These are phyloP conservation scores for Yarrowia yakushimensis DNA, from an alignment of 805 yeast species.

Conservation along the genomic window DNA sequence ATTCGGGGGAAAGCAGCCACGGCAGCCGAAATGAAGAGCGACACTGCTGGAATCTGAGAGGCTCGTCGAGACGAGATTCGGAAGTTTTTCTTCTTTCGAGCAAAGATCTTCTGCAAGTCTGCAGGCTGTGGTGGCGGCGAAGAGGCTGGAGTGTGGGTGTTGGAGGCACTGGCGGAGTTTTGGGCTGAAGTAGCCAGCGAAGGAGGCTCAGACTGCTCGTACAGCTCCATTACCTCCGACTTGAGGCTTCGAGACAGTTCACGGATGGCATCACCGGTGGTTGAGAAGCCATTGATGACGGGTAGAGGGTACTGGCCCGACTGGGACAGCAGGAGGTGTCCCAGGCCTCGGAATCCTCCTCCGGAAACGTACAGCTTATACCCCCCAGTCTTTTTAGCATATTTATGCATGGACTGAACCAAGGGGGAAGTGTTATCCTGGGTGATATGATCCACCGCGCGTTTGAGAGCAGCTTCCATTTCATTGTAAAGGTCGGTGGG, in stretches of 20 bases:
- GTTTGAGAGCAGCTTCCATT: slow-evolving; percentile 49
- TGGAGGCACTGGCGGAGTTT: slow-evolving; percentile 34
- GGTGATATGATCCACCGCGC: slow-evolving; percentile 49
- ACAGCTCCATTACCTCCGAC: slow-evolving; percentile 39
- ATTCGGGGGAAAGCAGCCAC: slow-evolving; percentile 58
- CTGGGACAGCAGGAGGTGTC: slow-evolving; percentile 53
- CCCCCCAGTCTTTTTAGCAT: slow-evolving; percentile 56
- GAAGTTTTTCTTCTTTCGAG: slow-evolving; percentile 46
- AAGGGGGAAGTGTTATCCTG: slow-evolving; percentile 45
- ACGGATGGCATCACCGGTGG: slow-evolving; percentile 51
- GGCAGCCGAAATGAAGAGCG: slow-evolving; percentile 58
- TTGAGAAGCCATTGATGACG: slow-evolving; percentile 65
- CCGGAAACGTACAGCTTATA: slow-evolving; percentile 65
- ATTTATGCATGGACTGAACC: slow-evolving; percentile 40
- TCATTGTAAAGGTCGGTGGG: slow-evolving; percentile 50
- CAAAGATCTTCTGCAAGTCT: slow-evolving; percentile 21
- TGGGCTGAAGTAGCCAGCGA: slow-evolving; percentile 14
- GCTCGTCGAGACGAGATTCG: slow-evolving; percentile 64
- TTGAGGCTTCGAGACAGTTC: slow-evolving; percentile 36
- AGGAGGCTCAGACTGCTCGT: slow-evolving; percentile 19
- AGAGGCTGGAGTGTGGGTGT: slow-evolving; percentile 32
- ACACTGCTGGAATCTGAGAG: slow-evolving; percentile 66
- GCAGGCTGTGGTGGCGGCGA: slow-evolving; percentile 22
- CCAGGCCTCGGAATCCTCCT: slow-evolving; percentile 70
- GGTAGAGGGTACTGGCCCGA: slow-evolving; percentile 62